phyloP scores from a whole-genome alignment of 495 filamentous ascomycete genomes.

The Aspergillus hancockii region DNA sequence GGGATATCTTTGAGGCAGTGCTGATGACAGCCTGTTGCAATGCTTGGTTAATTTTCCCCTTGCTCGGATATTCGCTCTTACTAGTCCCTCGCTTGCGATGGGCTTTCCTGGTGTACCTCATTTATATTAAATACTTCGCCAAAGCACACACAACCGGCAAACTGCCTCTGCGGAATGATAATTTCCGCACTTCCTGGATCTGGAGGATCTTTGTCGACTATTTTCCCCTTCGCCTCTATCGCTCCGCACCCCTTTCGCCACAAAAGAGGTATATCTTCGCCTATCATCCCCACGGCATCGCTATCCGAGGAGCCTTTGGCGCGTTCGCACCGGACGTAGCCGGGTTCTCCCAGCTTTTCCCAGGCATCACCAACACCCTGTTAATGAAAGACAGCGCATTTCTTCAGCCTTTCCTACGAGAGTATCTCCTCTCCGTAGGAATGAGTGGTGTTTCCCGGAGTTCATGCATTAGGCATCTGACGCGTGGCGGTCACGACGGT shows the following conservation, averaged over 20 bases:
- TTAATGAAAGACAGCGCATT: conserved; percentile 24
- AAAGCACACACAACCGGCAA: conserved; percentile 65
- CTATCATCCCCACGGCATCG: conserved; percentile 88
- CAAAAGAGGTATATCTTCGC: conserved; percentile 86
- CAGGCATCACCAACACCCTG: conserved; percentile 71
- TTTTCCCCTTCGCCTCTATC: conserved; percentile 24
- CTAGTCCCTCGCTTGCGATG: conserved; percentile 23
- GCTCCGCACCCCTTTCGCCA: conserved; percentile 51
- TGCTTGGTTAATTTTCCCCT: conserved; percentile 23
- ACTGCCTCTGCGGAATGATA: conserved; percentile 64
- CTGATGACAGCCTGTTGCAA: conserved; percentile 21
- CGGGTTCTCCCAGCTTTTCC: conserved; percentile 80
- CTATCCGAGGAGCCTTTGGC: conserved; percentile 77
- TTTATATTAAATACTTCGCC: conserved; percentile 70
- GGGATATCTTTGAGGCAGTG: conserved; percentile 11
- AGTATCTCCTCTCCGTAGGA: conserved; percentile 22
- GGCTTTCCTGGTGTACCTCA: conserved; percentile 64
- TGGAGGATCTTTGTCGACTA: conserved; percentile 24
- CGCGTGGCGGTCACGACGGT: conserved; percentile 25
- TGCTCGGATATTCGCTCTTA: conserved; percentile 23
- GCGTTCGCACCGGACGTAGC: conserved; percentile 78
- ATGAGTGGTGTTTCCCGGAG: conserved; percentile 24
- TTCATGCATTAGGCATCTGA: conserved; percentile 28
- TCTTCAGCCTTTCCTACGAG: conserved; percentile 20
- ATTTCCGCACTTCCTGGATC: conserved; percentile 57